Evolutionary conservation across 768 basidiomycete genomes (phyloP), one percentile per base, ranked within the genome.

Genomic region (Amanita inopinata): DNA sequence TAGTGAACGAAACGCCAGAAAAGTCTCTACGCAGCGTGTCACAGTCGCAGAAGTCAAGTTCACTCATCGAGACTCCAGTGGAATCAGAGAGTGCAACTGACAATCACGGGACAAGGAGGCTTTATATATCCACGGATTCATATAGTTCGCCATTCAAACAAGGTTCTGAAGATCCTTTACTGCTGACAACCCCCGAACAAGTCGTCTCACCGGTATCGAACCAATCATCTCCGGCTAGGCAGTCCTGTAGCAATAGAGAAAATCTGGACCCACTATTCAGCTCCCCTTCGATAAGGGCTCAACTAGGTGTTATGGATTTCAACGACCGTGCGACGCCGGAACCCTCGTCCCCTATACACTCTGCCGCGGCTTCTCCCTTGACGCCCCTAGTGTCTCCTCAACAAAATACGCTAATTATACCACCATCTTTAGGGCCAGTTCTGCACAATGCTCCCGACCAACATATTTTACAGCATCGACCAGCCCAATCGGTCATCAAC

Each of bases 401-500:
- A 14, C n/a, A n/a, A n/a, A n/a, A n/a, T n/a, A 10, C 7, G 7
- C 17, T 33, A 20, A 32, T 15, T 7, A 17, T 24, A 14, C 40
- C 23, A 25, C 20, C 18, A n/a, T 17, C 22, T 12, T 22, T 23
- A 12, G n/a, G n/a, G n/a, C n/a, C n/a, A n/a, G n/a, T n/a, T n/a
- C n/a, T n/a, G n/a, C n/a, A 28, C 7, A 28, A 28, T 18, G 27
- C 3, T 17, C 30, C 17, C 4, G 30, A 15, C 4, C 30, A 22
- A 2, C 12, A 2, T 3, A 40, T 20, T 38, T 17, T 18, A 32
- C 32, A 31, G 28, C 18, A 32, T 40, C 30, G 34, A 34, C 46
- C 47, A 12, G 10, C 45, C 18, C 32, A 40, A 38, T 45, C 46
- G 11, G 5, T 39, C 23, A 32, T 33, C 34, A 22, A 40, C 45